phyloP scores from a whole-genome alignment of 768 basidiomycete genomes.

The Collybia mongolica region DNA sequence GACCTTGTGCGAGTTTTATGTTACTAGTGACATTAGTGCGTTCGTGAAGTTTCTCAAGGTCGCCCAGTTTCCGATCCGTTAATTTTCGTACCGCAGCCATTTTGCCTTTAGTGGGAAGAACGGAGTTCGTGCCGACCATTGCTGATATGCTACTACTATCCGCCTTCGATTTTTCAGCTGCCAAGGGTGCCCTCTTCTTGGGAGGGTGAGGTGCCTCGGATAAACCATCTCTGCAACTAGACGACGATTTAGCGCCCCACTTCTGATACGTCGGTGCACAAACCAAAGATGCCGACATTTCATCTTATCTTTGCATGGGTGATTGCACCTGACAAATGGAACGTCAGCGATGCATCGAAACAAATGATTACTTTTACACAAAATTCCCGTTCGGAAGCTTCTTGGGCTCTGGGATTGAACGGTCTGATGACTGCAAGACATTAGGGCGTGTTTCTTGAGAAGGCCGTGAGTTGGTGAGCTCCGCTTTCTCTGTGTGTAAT shows the following conservation, averaged over 20 bases:
- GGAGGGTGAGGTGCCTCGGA: conserved; percentile 40
- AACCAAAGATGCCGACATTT: conserved; percentile 80
- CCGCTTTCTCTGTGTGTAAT: background rate
- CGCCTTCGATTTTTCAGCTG: conserved; percentile 5
- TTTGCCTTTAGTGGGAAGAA: conserved; percentile 3
- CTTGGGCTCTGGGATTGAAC: conserved; percentile 18
- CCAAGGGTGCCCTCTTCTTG: conserved; percentile 16
- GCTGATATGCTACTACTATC: background rate
- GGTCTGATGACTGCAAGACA: conserved; percentile 2
- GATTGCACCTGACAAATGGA: conserved; percentile 62
- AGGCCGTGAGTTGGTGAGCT: background rate
- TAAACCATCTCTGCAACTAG: conserved; percentile 74
- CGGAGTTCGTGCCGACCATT: too few relatives aligned
- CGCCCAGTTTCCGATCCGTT: conserved; percentile 28
- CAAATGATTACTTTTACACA: conserved; percentile 39
- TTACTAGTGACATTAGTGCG: conserved; percentile 38
- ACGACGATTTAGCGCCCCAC: background rate
- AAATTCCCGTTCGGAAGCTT: conserved; percentile 64
- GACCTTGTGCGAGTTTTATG: conserved; percentile 34
- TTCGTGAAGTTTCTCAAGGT: conserved; percentile 43
- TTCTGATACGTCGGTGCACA: conserved; percentile 12
- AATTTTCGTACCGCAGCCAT: background rate
- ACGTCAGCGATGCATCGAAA: background rate
- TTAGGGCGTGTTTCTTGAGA: background rate
- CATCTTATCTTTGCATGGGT: conserved; percentile 75